Base-by-base conservation (phyloP, 495 filamentous ascomycete genomes). In the Podospora appendiculata region DNA sequence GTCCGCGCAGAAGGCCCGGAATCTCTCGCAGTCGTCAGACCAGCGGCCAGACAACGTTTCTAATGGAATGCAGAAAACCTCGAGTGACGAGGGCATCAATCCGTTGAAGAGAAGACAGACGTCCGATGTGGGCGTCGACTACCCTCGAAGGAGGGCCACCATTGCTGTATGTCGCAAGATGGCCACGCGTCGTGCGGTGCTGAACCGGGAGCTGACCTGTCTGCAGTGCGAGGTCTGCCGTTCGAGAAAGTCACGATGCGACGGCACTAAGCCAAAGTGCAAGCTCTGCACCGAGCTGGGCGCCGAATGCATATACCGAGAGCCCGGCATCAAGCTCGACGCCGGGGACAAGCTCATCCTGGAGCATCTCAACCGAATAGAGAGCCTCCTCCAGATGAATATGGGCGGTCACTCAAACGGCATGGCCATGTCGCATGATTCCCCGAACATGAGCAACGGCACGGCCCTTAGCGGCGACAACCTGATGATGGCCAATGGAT, bases 281-380 rank as follows among this genome's bases (percentile, higher is more conserved):
- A 83, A 86, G 66, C 81, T 92, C 14, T 92, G 88, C 67, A 83
- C 83, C 13, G 88, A 90, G 63, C 74, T 92, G 40, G 84, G 87
- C 54, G 87, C 85, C 13, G 88, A 90, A 53, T 92, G 88, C 65
- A 78, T 89, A 52, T 92, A 92, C 61, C 79, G 88, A 43, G 88
- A 92, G 66, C 88, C 88, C 13, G 88, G 88, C 5, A 90, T 90
- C 70, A 92, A 92, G 66, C 82, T 90, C 32, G 88, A 90, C 66
- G 87, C 88, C 32, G 88, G 88, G 50, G 88, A 90, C 67, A 90
- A 89, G 63, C 78, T 90, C 40, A 92, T 92, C 52, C 72, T 92
- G 18, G 88, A 90, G 58, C 83, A 84, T 45, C 70, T 92, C 25
- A 78, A 77, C 52, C 78, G 86, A 19, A 90, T 92, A 51, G 88